These are phyloP conservation scores for Penicillium sp. DNA, from an alignment of 2,329 filamentous ascomycete genomes.

Conservation along the genomic window DNA sequence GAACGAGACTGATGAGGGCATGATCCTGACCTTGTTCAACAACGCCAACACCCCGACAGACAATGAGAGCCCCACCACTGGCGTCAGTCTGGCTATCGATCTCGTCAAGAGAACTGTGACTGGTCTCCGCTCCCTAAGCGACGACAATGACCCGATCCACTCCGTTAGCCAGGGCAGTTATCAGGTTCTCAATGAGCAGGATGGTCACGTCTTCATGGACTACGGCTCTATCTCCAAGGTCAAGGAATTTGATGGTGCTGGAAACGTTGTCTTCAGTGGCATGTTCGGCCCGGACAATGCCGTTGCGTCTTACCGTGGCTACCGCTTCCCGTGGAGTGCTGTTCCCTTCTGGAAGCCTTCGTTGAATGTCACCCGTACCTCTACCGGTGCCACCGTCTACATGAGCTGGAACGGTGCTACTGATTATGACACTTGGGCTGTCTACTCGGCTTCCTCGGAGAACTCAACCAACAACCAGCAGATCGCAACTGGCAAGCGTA, in stretches of 20 bases:
- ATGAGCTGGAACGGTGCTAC: slow-evolving; percentile 45
- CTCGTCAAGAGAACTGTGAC: slow-evolving; percentile 10
- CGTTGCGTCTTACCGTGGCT: slow-evolving; percentile 33
- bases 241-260: slow-evolving; percentile 31
- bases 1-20: slow-evolving; percentile 29
- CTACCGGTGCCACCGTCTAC: slow-evolving; percentile 19
- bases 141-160: slow-evolving; percentile 19
- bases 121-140: slow-evolving; percentile 9
- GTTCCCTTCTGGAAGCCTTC: slow-evolving; percentile 21
- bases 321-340: slow-evolving; percentile 20
- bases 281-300: slow-evolving; percentile 26
- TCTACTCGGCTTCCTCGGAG: slow-evolving; percentile 27
- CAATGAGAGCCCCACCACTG: slow-evolving; percentile 16
- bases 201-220: slow-evolving; percentile 27
- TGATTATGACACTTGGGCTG: slow-evolving; percentile 32
- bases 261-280: slow-evolving; percentile 29
- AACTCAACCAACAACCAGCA: slow-evolving; percentile 18
- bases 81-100: slow-evolving; percentile 23
- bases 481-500: slow-evolving; percentile 23
- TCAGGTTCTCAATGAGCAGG: slow-evolving; percentile 15
- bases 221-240: slow-evolving; percentile 33
- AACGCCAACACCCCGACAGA: slow-evolving; percentile 24
- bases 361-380: slow-evolving; percentile 7
- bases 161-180: slow-evolving; percentile 27
- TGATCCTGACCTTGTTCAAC: slow-evolving; percentile 31